phyloP scores from a whole-genome alignment of 2,329 filamentous ascomycete species.

The Scytalidium lignicola region DNA sequence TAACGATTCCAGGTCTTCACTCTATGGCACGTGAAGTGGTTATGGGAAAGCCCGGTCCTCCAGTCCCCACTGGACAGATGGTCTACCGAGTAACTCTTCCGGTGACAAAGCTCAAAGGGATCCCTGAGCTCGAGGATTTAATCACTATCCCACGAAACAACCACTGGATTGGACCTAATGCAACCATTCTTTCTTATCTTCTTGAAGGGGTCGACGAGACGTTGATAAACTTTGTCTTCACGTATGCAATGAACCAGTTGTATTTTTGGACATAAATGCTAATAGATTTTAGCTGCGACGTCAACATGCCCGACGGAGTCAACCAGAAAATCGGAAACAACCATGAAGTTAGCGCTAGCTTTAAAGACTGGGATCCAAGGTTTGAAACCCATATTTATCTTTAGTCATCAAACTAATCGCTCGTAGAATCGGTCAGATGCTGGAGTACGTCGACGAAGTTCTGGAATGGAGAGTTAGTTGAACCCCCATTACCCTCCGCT shows the following conservation, averaged over 20 bases:
- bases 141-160: slow-evolving; percentile 35
- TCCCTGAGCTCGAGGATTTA: slow-evolving; percentile 34
- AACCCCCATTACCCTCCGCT: neutral
- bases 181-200: slow-evolving; percentile 15
- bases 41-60: slow-evolving; percentile 28
- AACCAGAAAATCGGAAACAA: slow-evolving; percentile 10
- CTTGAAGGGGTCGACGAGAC: slow-evolving; percentile 11
- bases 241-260: slow-evolving; percentile 3
- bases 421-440: slow-evolving; percentile 33
- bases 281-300: slow-evolving; percentile 8
- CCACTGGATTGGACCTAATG: slow-evolving; percentile 32
- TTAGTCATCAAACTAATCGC: slow-evolving; percentile 32
- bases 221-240: slow-evolving; percentile 16
- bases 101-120: slow-evolving; percentile 32
- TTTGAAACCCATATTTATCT: slow-evolving; percentile 33
- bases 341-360: slow-evolving; percentile 10
- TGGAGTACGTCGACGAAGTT: slow-evolving; percentile 34
- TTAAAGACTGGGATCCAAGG: slow-evolving; percentile 33
- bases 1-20: slow-evolving; percentile 21
- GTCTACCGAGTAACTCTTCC: slow-evolving; percentile 40
- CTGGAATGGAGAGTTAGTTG: slow-evolving; percentile 35
- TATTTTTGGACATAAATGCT: neutral
- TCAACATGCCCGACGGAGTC: slow-evolving; percentile 11
- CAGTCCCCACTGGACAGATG: slow-evolving; percentile 35
- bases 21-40: slow-evolving; percentile 32